Evolutionary conservation across 2,329 filamentous ascomycete species (phyloP).

Genomic region (Rutstroemia sp.): DNA sequence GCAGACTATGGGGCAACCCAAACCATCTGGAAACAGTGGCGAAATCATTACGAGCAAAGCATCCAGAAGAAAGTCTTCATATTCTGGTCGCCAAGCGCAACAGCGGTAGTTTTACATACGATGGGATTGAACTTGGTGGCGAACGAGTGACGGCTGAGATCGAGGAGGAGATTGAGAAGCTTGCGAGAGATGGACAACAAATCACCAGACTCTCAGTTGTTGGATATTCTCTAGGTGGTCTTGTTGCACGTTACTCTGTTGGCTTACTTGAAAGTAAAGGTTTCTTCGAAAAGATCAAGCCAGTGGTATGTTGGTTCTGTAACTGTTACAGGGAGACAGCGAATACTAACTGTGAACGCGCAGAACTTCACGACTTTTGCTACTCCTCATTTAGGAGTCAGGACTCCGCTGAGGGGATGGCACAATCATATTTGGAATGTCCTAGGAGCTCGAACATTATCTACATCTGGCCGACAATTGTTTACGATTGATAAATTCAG

Average conservation of each 20-base stretch:
- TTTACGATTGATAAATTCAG: constrained; percentile 84
- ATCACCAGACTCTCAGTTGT: constrained; percentile 80
- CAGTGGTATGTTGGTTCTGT: constrained; percentile 47
- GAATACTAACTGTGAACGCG: constrained; percentile 1
- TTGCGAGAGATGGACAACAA: constrained; percentile 55
- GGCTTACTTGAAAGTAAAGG: constrained; percentile 78
- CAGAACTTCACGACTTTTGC: constrained; percentile 92
- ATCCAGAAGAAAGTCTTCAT: constrained; percentile 57
- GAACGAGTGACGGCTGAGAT: constrained; percentile 62
- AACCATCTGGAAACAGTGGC: constrained; percentile 63
- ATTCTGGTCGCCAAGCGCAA: constrained; percentile 68
- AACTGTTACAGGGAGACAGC: neutral
- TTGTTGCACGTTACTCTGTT: constrained; percentile 80
- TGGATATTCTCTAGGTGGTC: constrained; percentile 83
- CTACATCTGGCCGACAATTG: constrained; percentile 76
- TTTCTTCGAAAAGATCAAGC: constrained; percentile 69
- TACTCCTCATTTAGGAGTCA: constrained; percentile 72
- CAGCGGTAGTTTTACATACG: constrained; percentile 63
- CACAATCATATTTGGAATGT: constrained; percentile 69
- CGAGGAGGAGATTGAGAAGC: constrained; percentile 51
- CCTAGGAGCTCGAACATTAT: constrained; percentile 74
- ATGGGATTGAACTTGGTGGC: constrained; percentile 60
- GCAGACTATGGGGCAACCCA: constrained; percentile 72
- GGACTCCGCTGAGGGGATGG: constrained; percentile 59
- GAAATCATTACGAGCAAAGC: constrained; percentile 52